Evolutionary conservation across 345 rosid species (phyloP), one percentile per base, ranked within the genome.

Genomic region (Gossypium thurberi): DNA sequence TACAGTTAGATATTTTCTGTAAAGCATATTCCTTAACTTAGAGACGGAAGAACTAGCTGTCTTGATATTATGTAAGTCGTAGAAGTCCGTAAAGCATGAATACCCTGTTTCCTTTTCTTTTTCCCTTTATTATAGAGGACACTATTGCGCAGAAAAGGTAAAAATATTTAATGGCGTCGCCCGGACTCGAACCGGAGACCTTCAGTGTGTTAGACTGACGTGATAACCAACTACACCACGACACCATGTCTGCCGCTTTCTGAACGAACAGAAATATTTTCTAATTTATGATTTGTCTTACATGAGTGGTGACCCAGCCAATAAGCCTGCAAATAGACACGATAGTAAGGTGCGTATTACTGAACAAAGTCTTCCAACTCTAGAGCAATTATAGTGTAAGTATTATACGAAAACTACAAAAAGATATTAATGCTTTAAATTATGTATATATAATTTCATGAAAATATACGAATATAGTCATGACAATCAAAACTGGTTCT

Each of bases 221-320:
- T 93, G 96, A 88, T 89, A 91, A 90, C 97, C 96, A 88, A 93
- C 96, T 90, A 90, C 96, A 93, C 97, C 94, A 93, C 96, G 92
- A 90, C 82, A 90, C 98, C 92, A 12, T 0, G 3, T 5, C 1
- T 33, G 1, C 40, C 7, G 7, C 6, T 33, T 5, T 4, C 37
- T 33, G 37, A 33, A 33, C 0, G 0, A 4, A 4, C 1, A 4
- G 1, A 0, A 3, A 33, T 33, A 0, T 28, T 33, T 33, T 4
- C 37, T 33, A 4, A 33, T 33, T 33, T 33, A 4, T 33, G 37
- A 4, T 33, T 4, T 33, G 37, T 33, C 37, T 28, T 33, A 33
- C 37, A 4, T 33, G 37, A 33, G 37, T 33, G 37, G 37, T 33
- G 37, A 33, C 37, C 37, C 37, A 33, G 37, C 6, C 37, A 33